phyloP scores from a whole-genome alignment of 768 basidiomycete genomes.

The Kwoniella heveanensis region DNA sequence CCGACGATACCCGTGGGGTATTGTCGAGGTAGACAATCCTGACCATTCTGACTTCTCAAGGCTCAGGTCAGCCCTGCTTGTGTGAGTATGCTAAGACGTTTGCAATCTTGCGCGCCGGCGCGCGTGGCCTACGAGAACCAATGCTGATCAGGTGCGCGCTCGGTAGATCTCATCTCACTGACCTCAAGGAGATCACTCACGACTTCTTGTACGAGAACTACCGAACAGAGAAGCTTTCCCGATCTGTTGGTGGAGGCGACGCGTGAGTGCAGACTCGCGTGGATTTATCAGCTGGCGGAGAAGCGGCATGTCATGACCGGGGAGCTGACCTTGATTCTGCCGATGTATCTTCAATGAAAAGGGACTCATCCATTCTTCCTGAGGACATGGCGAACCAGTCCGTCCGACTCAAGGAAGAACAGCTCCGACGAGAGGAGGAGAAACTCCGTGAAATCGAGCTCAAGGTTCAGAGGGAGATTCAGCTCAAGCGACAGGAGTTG shows the following conservation, averaged over 20 bases:
- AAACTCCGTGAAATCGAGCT: conserved; percentile 98
- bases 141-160: too few relatives aligned
- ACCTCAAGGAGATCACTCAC: conserved; percentile 85
- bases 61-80: conserved; percentile 84
- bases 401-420: conserved; percentile 97
- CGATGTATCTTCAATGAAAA: conserved; percentile 4
- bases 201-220: conserved; percentile 89
- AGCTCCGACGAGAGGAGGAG: conserved; percentile 93
- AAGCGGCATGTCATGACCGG: too few relatives aligned
- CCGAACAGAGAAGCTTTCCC: conserved; percentile 94
- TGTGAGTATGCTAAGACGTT: conserved; percentile 80
- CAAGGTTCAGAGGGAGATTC: conserved; percentile 96
- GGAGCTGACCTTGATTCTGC: neutral
- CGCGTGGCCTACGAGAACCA: too few relatives aligned
- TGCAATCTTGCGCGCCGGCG: too few relatives aligned
- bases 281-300: too few relatives aligned
- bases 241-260: conserved; percentile 78
- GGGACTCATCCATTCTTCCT: conserved; percentile 80
- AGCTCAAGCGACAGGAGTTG: conserved; percentile 94
- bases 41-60: conserved; percentile 98
- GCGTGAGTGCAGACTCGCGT: too few relatives aligned
- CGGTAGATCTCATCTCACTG: conserved; percentile 82
- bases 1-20: conserved; percentile 96
- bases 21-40: conserved; percentile 98
- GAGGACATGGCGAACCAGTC: conserved; percentile 96